Conservation (phyloP, 2,329 filamentous ascomycete species). For the Sporothrix brasiliensis region DNA sequence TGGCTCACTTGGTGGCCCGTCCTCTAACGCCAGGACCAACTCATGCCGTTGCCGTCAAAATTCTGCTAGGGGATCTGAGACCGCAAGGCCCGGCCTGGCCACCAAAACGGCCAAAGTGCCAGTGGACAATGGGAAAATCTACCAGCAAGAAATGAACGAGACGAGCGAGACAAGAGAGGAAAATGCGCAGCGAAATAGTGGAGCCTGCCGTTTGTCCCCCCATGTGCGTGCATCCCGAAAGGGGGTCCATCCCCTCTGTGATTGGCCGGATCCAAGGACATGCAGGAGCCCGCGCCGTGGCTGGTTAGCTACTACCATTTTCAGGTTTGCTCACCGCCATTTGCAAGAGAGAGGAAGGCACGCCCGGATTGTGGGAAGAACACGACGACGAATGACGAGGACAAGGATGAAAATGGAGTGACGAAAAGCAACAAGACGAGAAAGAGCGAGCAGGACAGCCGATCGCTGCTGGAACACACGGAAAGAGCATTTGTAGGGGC, state of each 20-base stretch:
- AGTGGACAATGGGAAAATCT: slow-evolving; percentile 5
- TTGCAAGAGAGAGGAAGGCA: slow-evolving; percentile 27
- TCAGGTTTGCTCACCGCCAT: slow-evolving; percentile 34
- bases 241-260: neutral
- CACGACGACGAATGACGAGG: neutral
- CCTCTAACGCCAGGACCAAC: slow-evolving; percentile 13
- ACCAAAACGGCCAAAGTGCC: neutral
- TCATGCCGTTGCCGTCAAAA: neutral
- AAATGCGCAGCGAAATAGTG: slow-evolving; percentile 20
- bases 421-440: neutral
- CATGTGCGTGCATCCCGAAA: slow-evolving; percentile 34
- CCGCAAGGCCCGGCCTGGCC: slow-evolving; percentile 9
- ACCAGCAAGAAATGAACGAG: neutral
- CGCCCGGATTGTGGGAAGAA: slow-evolving; percentile 4
- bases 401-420: neutral
- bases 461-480: slow-evolving; percentile 5
- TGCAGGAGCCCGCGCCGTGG: slow-evolving; percentile 36
- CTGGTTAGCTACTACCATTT: slow-evolving; percentile 35
- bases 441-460: neutral
- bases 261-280: slow-evolving; percentile 32
- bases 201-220: slow-evolving; percentile 33
- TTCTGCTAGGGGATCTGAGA: neutral
- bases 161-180: neutral
- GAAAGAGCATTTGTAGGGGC: neutral
- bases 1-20: slow-evolving; percentile 20